Conservation (phyloP, 805 yeast species). For the Gaillardinia entomophila region DNA sequence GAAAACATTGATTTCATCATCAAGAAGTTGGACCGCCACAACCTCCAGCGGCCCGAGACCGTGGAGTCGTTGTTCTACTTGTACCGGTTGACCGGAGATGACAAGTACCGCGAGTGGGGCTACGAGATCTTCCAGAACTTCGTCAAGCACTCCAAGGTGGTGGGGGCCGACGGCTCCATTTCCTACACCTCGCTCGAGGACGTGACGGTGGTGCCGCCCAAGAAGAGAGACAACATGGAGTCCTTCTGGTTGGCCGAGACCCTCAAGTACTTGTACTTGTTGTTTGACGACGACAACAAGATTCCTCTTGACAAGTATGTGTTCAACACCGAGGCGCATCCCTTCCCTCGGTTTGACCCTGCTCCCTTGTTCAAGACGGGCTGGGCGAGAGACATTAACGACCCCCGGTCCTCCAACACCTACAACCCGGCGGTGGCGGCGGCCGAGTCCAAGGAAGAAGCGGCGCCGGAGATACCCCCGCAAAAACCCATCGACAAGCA, state of each 20-base stretch:
- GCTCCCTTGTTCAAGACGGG: slow-evolving; percentile 52
- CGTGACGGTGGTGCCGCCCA: slow-evolving; percentile 53
- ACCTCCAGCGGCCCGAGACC: slow-evolving; percentile 89
- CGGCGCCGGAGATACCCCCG: slow-evolving; percentile 1
- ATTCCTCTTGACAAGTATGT: slow-evolving; percentile 66
- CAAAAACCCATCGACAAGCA: slow-evolving; percentile 17
- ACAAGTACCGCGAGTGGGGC: slow-evolving; percentile 83
- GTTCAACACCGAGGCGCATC: slow-evolving; percentile 92
- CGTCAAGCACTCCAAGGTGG: slow-evolving; percentile 49
- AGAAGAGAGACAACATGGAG: slow-evolving; percentile 68
- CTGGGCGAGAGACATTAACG: slow-evolving; percentile 43
- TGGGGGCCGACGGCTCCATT: slow-evolving; percentile 35
- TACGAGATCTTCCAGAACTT: slow-evolving; percentile 77
- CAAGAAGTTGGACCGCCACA: slow-evolving; percentile 71
- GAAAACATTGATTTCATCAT: slow-evolving; percentile 54
- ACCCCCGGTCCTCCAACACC: slow-evolving; percentile 9
- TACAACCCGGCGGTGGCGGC: slow-evolving; percentile 10
- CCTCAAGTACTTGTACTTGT: slow-evolving; percentile 58
- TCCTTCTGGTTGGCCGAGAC: slow-evolving; percentile 95
- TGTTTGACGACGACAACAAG: slow-evolving; percentile 50
- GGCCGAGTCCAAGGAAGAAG: slow-evolving; percentile 4
- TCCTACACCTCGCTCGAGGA: slow-evolving; percentile 61
- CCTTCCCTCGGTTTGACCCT: slow-evolving; percentile 69
- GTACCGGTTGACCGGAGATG: slow-evolving; percentile 75
- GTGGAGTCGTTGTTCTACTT: slow-evolving; percentile 81